Evolutionary conservation across 768 basidiomycete genomes (phyloP), one percentile per base, ranked within the genome.

Genomic region (Xanthoconium purpureum): DNA sequence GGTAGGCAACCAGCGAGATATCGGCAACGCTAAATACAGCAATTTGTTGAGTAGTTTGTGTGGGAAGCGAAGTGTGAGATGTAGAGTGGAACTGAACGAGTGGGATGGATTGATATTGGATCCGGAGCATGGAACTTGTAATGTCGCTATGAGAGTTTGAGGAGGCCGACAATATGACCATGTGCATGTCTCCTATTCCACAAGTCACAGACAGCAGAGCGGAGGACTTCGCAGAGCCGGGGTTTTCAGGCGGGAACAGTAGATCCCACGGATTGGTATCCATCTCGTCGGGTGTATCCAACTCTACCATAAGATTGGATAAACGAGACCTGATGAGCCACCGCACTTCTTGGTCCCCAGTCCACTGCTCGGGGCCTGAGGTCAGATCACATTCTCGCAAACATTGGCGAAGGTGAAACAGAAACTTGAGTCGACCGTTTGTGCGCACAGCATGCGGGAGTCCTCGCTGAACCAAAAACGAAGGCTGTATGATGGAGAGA

Each of bases 401-500:
- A 51, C 63, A 63, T 36, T 59, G 47, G 24, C 94, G 85, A 29
- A 96, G 77, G 64, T 92, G 87, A 57, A 89, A 85, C 20, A 95
- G 73, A 50, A 95, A 82, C 62, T 84, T 85, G 77, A 93, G 94
- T 1, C 80, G 78, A 0, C 80, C 72, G 58, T 90, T 85, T 28
- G 80, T 80, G 28, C 94, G 88, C 47, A 92, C 67, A 36, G 77
- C 67, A 45, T 87, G 81, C 9, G 90, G 87, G 10, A 78, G 70
- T 6, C 91, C 91, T 44, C 78, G 82, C 66, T 91, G 91, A 28
- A 94, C 83, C 35, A 95, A 78, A 66, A 84, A 91, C 3, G 91
- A 93, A 7, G 91, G 89, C 47, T 93, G 90, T 32, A 85, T 90
- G 33, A 89, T 84, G 20, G 92, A 93, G 14, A 91, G 76, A 9